Evolutionary conservation across 257 asterid genomes (phyloP).

Genomic region (Forsythia suspensa): DNA sequence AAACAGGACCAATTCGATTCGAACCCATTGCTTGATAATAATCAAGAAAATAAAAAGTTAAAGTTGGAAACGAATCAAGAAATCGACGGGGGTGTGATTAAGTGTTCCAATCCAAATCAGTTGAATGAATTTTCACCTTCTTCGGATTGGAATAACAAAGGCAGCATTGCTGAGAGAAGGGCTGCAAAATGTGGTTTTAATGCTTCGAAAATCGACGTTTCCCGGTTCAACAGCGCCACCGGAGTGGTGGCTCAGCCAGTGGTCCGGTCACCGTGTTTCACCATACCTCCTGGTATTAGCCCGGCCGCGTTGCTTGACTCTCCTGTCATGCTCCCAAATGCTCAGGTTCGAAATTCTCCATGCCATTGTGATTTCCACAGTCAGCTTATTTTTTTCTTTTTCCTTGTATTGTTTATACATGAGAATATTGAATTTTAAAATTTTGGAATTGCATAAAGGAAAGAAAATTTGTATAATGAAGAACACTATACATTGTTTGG

Average conservation of each 20-base stretch:
- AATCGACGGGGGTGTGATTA: not conserved
- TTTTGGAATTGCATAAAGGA: not conserved
- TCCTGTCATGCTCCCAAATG: constrained; percentile 62
- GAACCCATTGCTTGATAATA: constrained; percentile 4
- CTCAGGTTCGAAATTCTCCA: constrained; percentile 38
- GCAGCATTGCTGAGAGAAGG: constrained; percentile 65
- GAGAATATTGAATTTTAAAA: not conserved
- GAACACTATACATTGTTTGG: not conserved
- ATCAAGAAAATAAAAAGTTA: not conserved
- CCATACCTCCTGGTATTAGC: constrained; percentile 66
- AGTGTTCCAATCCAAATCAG: not conserved
- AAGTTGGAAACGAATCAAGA: not conserved
- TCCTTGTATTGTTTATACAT: too few relatives aligned
- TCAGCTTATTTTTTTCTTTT: too few relatives aligned
- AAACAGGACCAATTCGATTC: constrained; percentile 25
- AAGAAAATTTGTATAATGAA: not conserved
- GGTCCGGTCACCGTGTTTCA: constrained; percentile 38
- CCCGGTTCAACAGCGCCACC: constrained; percentile 13
- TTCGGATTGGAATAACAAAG: constrained; percentile 18
- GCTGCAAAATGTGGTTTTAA: constrained; percentile 60
- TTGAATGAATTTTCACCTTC: not conserved
- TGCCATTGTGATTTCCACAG: not conserved
- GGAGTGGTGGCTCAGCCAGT: not conserved
- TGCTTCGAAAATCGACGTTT: constrained; percentile 32
- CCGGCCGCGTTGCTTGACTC: constrained; percentile 75